Evolutionary conservation across 2,329 filamentous ascomycete species (phyloP), one percentile per base, ranked within the genome.

Genomic region (Trichophyton equinum): DNA sequence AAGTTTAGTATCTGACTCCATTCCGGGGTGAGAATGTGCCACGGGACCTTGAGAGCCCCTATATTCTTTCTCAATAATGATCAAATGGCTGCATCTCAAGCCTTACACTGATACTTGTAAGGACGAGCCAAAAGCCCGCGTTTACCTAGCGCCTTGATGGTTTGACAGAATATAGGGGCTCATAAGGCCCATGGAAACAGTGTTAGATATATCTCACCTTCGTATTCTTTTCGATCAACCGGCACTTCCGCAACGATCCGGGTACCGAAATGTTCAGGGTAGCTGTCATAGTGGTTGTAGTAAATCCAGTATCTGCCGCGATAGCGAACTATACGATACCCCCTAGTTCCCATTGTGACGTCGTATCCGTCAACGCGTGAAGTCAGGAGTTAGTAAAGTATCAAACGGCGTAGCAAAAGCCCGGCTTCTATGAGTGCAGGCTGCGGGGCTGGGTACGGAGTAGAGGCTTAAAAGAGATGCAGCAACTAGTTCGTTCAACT

Each of bases 241-340:
- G 57, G 57, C 22, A 58, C 22, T 5, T 3, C n/a, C 0, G 33
- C 6, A 9, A 58, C n/a, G 9, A 58, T 4, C 22, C 8, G 1
- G 1, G 8, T n/a, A 15, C 57, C 57, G 3, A 58, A 20, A n/a
- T 40, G 6, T 8, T 30, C 22, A 9, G 57, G 57, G 22, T 58
- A 58, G 57, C 57, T 58, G 15, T 58, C 57, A 7, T 25, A 46
- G 57, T 46, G 57, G 40, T 58, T 58, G 38, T 46, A 58, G 11
- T 46, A 58, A 3, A 46, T 22, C n/a, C 20, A 58, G 57, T 58
- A 60, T 42, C 49, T 53, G 9, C 59, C 59, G 4, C n/a, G 22
- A 55, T 56, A 42, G 59, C 46, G 59, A 18, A 60, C 36, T 22
- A 60, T 42, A 25, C 27, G 40, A 18, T 55, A 36, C 6, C 44